These are phyloP conservation scores for Aspergillus melleus DNA, from an alignment of 2,329 filamentous ascomycete genomes.

Conservation along the genomic window DNA sequence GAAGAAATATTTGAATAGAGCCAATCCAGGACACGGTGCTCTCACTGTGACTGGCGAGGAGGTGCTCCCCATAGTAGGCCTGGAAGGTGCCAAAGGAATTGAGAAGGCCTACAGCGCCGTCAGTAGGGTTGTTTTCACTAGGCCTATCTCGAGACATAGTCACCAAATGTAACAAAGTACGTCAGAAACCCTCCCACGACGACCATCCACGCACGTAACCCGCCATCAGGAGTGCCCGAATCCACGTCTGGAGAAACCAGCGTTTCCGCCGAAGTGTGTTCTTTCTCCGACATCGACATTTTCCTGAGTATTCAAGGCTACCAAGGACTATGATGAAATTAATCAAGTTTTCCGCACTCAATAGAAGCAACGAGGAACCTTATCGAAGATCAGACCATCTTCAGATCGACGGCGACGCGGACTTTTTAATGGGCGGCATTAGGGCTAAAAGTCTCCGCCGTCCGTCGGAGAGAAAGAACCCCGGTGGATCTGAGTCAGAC, in stretches of 20 bases:
- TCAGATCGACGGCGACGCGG: not conserved
- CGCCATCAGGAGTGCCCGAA: not conserved
- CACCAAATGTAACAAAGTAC: slow-evolving; percentile 1
- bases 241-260: not conserved
- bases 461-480: not conserved
- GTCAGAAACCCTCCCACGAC: slow-evolving; percentile 1
- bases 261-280: not conserved
- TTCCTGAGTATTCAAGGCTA: not conserved
- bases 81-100: slow-evolving; percentile 57
- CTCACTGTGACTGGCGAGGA: slow-evolving; percentile 31
- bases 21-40: slow-evolving; percentile 56
- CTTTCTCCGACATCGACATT: not conserved
- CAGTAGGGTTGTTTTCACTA: not conserved
- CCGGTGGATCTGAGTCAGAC: not conserved
- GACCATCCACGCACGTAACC: not conserved
- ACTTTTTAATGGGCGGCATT: not conserved
- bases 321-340: not conserved
- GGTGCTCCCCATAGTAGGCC: slow-evolving; percentile 55
- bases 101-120: slow-evolving; percentile 14
- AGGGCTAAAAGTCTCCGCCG: not conserved
- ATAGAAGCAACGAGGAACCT: not conserved
- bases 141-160: no score
- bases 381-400: no score
- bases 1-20: slow-evolving; percentile 45
- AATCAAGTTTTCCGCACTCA: not conserved